Percentiles rank a stretch among this genome's conserved stretches.
Conservation (phyloP, 225 moss, liverwort and hornwort genomes). For the Polytrichum formosum region DNA sequence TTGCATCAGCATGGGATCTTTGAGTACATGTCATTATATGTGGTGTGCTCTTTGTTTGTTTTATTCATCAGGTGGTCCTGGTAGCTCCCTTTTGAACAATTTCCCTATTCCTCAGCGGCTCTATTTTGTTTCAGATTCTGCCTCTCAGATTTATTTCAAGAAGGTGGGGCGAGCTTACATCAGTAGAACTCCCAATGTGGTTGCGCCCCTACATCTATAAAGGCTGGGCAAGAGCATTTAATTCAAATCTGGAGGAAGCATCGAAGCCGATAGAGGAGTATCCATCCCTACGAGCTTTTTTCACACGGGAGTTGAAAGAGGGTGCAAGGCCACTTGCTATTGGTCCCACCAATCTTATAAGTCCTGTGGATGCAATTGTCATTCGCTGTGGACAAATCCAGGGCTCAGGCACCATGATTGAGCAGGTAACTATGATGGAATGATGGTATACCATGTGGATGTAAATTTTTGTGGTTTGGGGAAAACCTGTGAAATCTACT, state of each 20-base stretch:
- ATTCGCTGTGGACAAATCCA: constrained; percentile 66
- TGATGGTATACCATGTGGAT: constrained; percentile 9
- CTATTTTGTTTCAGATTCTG: constrained; percentile 51
- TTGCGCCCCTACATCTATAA: constrained; percentile 67
- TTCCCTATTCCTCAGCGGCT: neutral
- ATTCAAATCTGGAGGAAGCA: constrained; percentile 78
- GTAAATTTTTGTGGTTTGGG: too few relatives aligned
- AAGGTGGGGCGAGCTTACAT: constrained; percentile 81
- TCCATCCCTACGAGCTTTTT: constrained; percentile 74
- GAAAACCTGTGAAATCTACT: too few relatives aligned
- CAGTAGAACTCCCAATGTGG: constrained; percentile 86
- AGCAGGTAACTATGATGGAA: constrained; percentile 39
- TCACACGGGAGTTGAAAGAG: constrained; percentile 77
- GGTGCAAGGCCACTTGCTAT: constrained; percentile 77
- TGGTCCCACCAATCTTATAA: constrained; percentile 72
- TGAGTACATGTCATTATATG: too few relatives aligned
- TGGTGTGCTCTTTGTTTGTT: too few relatives aligned
- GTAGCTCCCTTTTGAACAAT: too few relatives aligned
- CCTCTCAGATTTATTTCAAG: constrained; percentile 83
- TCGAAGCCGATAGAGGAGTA: constrained; percentile 76
- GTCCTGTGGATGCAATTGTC: constrained; percentile 86
- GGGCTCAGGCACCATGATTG: constrained; percentile 84
- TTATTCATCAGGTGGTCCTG: too few relatives aligned
- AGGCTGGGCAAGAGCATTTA: constrained; percentile 88
- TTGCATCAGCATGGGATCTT: too few relatives aligned